These are phyloP conservation scores for Rutstroemia sp. DNA, from an alignment of 2,329 filamentous ascomycete species.

Conservation along the genomic window DNA sequence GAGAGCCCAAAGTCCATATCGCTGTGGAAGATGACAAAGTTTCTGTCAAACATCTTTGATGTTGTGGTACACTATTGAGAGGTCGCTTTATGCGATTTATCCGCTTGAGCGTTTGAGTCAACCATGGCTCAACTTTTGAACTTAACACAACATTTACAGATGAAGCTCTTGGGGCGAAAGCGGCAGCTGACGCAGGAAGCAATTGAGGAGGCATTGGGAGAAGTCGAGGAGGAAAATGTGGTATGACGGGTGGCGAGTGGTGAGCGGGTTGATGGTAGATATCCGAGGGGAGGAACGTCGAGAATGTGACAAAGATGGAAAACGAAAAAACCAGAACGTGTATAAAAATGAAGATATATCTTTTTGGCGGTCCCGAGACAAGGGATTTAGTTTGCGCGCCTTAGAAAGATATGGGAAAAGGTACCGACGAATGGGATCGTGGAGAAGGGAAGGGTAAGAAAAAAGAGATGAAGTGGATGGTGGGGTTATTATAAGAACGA, in stretches of 20 bases:
- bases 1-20: conserved; percentile 88
- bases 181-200: conserved; percentile 88
- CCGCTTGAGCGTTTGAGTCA: conserved; percentile 92
- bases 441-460: conserved; percentile 23
- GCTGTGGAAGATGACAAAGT: conserved; percentile 82
- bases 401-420: conserved; percentile 20
- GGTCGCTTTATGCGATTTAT: conserved; percentile 96
- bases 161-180: conserved; percentile 84
- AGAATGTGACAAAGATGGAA: conserved; percentile 7
- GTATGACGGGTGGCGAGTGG: conserved; percentile 7
- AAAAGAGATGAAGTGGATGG: conserved; percentile 5
- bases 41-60: conserved; percentile 92
- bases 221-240: conserved; percentile 4
- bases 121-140: conserved; percentile 89
- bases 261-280: conserved; percentile 10
- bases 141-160: conserved; percentile 92
- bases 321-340: not conserved
- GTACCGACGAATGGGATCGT: conserved; percentile 14
- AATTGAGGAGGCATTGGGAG: conserved; percentile 77
- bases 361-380: conserved; percentile 39
- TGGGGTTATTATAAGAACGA: conserved; percentile 11
- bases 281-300: conserved; percentile 15
- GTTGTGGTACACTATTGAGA: conserved; percentile 92
- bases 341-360: conserved; percentile 31
- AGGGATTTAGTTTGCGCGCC: conserved; percentile 52